Evolutionary conservation across 768 basidiomycete species (phyloP).

Genomic region (Tricholoma hemisulphureum): DNA sequence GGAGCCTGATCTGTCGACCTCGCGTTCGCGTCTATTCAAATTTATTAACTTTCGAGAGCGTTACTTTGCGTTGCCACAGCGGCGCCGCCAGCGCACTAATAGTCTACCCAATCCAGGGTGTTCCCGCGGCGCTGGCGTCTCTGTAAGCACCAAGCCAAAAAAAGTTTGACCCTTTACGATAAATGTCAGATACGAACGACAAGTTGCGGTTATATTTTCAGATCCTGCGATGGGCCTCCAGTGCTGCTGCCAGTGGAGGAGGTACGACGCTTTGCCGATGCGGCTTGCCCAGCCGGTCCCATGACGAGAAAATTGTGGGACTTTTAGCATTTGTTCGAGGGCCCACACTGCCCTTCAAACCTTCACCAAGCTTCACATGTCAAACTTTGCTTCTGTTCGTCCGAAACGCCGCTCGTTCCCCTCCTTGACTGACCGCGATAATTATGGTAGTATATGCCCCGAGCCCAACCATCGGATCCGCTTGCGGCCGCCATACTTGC

Average conservation of each 20-base stretch:
- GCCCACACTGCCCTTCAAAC: neutral
- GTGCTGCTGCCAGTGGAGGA: neutral
- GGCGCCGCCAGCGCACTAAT: too few relatives aligned
- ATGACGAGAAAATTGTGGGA: neutral
- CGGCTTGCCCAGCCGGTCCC: neutral
- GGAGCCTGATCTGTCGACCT: neutral
- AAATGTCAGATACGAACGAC: too few relatives aligned
- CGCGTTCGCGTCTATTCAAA: too few relatives aligned
- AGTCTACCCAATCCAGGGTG: too few relatives aligned
- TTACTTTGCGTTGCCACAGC: too few relatives aligned
- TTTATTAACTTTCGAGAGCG: too few relatives aligned
- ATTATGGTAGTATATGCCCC: slow-evolving; percentile 7
- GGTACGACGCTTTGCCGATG: neutral
- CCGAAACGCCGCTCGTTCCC: neutral
- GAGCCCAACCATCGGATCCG: neutral
- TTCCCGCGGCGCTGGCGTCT: too few relatives aligned
- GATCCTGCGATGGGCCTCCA: neutral
- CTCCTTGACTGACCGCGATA: neutral
- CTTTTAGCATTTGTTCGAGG: slow-evolving; percentile 7
- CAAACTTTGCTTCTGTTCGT: neutral
- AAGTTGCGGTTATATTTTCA: too few relatives aligned
- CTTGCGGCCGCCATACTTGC: neutral
- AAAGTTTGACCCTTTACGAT: too few relatives aligned
- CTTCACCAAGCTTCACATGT: slow-evolving; percentile 1
- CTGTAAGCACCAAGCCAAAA: too few relatives aligned